Percentiles rank a stretch among this genome's conserved stretches.
These are phyloP conservation scores for Vanrija pseudolonga DNA, from an alignment of 1,284 basidiomycete species.

Conservation along the genomic window DNA sequence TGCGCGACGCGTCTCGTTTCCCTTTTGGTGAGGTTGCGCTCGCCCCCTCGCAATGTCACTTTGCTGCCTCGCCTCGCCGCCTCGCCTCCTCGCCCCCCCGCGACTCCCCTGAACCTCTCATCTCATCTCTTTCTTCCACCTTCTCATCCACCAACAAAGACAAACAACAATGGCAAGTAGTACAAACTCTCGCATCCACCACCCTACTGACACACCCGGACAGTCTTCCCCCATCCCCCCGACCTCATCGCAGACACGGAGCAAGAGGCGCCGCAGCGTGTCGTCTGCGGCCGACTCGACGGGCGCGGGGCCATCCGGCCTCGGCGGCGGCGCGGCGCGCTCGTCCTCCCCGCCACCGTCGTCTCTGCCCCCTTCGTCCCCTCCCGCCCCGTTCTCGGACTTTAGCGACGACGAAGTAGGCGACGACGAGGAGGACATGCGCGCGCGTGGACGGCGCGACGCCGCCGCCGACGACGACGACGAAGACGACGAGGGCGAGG, in stretches of 20 bases:
- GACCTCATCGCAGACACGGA: neutral
- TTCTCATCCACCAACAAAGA: no score
- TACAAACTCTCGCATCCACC: no score
- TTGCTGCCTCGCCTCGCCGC: no score
- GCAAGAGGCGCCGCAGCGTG: conserved; percentile 11
- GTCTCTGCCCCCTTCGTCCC: conserved; percentile 57
- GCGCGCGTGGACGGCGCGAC: conserved; percentile 51
- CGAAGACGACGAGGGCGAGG: conserved; percentile 71
- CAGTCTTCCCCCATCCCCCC: conserved; percentile 8
- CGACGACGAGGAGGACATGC: conserved; percentile 62
- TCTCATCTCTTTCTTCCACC: no score
- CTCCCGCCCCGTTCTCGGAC: conserved; percentile 77
- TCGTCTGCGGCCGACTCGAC: neutral
- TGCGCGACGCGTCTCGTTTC: no score
- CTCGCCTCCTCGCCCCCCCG: no score
- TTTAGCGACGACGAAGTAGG: conserved; percentile 81
- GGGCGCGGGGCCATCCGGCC: conserved; percentile 31
- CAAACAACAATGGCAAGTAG: no score
- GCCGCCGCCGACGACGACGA: conserved; percentile 59
- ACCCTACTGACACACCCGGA: no score
- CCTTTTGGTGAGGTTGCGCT: no score
- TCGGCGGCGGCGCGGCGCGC: conserved; percentile 6
- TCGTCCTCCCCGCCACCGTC: conserved; percentile 43
- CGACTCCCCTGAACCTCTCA: no score
- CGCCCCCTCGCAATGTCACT: no score